Evolutionary conservation across 1,284 basidiomycete genomes (phyloP).

Genomic region (Ustilago crameri): DNA sequence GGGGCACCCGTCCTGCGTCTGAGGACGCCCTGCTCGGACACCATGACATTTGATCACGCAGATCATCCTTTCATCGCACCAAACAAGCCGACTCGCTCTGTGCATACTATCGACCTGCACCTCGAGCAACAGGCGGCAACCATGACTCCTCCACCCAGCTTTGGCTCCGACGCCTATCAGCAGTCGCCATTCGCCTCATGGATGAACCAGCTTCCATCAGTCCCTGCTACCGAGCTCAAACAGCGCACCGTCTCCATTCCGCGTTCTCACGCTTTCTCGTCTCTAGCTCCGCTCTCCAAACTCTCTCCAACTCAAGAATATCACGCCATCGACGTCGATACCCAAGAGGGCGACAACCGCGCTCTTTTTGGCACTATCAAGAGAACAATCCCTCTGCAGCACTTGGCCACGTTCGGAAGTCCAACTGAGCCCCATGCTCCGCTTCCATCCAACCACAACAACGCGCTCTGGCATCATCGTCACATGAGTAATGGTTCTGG

Average conservation of each 20-base stretch:
- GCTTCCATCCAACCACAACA: constrained; percentile 3
- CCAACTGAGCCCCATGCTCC: constrained; percentile 2
- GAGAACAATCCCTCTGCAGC: constrained; percentile 39
- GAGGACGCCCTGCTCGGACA: constrained; percentile 13
- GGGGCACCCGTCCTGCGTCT: constrained; percentile 10
- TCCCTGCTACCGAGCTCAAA: constrained; percentile 32
- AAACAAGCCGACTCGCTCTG: constrained; percentile 16
- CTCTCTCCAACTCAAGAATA: constrained; percentile 34
- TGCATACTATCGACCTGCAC: constrained; percentile 21
- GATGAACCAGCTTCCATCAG: constrained; percentile 23
- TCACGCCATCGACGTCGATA: constrained; percentile 24
- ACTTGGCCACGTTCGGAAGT: constrained; percentile 21
- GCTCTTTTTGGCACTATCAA: constrained; percentile 24
- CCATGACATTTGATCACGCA: constrained; percentile 26
- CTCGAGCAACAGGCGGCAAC: constrained; percentile 29
- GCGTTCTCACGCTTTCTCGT: constrained; percentile 49
- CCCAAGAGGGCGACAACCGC: constrained; percentile 10
- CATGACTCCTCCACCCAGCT: constrained; percentile 58
- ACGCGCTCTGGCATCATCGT: constrained; percentile 35
- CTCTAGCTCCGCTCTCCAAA: constrained; percentile 39
- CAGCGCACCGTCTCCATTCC: constrained; percentile 32
- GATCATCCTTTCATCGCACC: constrained; percentile 35
- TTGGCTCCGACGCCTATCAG: constrained; percentile 38
- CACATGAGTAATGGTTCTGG: constrained; percentile 38
- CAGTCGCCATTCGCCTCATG: constrained; percentile 47